Percentiles rank a stretch among this genome's conserved stretches.
These are phyloP conservation scores for Piromyces finnis DNA, from an alignment of 192 early-diverging fungal genomes.

Conservation along the genomic window DNA sequence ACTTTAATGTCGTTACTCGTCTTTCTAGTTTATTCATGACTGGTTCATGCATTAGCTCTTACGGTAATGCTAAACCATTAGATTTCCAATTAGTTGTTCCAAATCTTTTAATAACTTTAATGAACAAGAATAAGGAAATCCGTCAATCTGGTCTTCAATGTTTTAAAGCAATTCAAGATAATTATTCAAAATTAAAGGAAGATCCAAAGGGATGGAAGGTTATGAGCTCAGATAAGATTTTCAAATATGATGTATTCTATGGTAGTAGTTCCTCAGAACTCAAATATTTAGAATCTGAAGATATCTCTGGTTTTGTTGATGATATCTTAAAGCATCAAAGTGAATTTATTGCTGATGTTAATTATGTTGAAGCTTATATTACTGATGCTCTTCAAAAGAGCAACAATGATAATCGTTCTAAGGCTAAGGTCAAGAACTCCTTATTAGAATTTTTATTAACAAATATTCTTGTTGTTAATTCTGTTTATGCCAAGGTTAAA, in stretches of 20 bases:
- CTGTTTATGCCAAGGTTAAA: conserved; percentile 7
- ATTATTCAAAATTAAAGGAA: background rate
- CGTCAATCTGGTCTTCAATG: conserved; percentile 45
- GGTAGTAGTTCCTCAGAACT: background rate
- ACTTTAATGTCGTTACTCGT: background rate
- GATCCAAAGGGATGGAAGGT: background rate
- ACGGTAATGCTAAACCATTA: conserved; percentile 3
- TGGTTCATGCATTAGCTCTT: background rate
- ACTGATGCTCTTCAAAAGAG: background rate
- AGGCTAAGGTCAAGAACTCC: background rate
- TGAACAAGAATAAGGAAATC: conserved; percentile 25
- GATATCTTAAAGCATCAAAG: background rate
- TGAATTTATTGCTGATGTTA: background rate
- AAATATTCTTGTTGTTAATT: conserved; percentile 14
- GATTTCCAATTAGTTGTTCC: conserved; percentile 39
- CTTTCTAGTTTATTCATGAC: background rate
- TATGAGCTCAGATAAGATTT: background rate
- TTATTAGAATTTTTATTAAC: conserved; percentile 17
- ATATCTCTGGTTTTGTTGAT: background rate
- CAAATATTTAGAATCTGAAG: background rate
- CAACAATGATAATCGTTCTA: background rate
- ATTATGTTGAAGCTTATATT: background rate
- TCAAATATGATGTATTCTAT: background rate
- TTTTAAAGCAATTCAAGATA: conserved; percentile 25
- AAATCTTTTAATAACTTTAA: conserved; percentile 44